Conservation (phyloP, 2,329 filamentous ascomycete species). For the Aspergillus pseudoglaucus region DNA sequence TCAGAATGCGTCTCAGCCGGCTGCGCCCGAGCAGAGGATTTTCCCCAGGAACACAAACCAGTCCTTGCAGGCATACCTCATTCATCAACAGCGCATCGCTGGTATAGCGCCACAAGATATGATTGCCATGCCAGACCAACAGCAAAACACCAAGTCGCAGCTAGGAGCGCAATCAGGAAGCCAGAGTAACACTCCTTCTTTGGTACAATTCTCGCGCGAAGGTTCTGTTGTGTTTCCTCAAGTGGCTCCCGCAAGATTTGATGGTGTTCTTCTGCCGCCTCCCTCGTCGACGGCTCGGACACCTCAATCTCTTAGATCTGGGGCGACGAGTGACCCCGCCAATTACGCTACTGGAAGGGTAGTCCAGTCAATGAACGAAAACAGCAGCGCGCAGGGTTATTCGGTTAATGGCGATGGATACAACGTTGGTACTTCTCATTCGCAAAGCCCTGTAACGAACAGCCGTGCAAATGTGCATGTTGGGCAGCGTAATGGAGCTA, state of each 20-base stretch:
- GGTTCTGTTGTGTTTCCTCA: constrained; percentile 10
- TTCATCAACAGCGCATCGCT: constrained; percentile 23
- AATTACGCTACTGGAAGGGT: background rate
- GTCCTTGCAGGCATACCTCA: constrained; percentile 19
- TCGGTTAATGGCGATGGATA: background rate
- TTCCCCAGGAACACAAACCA: constrained; percentile 1
- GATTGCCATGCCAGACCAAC: constrained; percentile 10
- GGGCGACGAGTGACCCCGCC: background rate
- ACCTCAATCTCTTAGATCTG: background rate
- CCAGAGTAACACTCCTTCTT: constrained; percentile 3
- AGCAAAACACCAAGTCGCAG: background rate
- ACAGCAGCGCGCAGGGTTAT: background rate
- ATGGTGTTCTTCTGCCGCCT: constrained; percentile 9
- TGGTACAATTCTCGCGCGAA: constrained; percentile 16
- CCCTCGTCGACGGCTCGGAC: background rate
- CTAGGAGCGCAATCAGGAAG: background rate
- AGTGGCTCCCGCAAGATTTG: constrained; percentile 17
- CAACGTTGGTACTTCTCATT: background rate
- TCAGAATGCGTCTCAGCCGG: background rate
- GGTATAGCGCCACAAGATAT: constrained; percentile 20
- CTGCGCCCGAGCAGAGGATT: background rate
- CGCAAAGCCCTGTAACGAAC: too few relatives aligned
- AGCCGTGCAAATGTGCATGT: background rate
- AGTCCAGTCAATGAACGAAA: background rate
- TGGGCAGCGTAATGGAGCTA: too few relatives aligned